Conservation (phyloP, 495 filamentous ascomycete genomes). For the Parathielavia hyrcaniae region DNA sequence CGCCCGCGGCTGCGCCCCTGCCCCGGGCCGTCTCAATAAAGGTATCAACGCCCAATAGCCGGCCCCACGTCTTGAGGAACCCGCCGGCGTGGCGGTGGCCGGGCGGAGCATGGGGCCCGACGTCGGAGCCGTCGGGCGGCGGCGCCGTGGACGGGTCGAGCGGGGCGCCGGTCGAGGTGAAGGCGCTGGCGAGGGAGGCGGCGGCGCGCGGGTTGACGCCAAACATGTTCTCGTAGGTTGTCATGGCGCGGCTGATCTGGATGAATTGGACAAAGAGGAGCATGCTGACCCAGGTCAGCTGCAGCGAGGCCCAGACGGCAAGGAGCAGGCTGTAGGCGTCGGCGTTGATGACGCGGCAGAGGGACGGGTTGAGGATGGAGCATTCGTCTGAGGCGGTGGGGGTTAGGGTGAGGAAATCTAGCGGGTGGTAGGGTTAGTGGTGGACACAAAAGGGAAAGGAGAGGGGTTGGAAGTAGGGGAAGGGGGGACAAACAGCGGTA, state of each 20-base stretch:
- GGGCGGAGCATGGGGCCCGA: conserved; percentile 22
- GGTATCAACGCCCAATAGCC: conserved; percentile 80
- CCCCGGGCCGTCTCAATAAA: conserved; percentile 77
- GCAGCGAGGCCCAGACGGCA: conserved; percentile 67
- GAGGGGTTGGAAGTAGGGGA: conserved; percentile 5
- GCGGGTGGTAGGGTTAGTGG: not conserved
- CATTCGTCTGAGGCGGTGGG: conserved; percentile 48
- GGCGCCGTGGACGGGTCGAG: conserved; percentile 47
- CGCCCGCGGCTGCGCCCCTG: conserved; percentile 42
- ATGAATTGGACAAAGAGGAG: conserved; percentile 85
- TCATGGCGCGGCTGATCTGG: conserved; percentile 84
- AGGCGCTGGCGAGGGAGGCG: conserved; percentile 66
- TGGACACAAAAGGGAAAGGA: not conserved
- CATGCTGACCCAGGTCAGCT: conserved; percentile 93
- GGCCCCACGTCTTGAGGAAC: conserved; percentile 71
- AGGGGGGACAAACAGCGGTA: conserved; percentile 36
- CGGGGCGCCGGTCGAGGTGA: conserved; percentile 72
- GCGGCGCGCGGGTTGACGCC: conserved; percentile 54
- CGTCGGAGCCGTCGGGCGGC: conserved; percentile 26
- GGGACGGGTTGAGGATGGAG: conserved; percentile 62
- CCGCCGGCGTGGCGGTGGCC: conserved; percentile 47
- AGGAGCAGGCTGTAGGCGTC: conserved; percentile 81
- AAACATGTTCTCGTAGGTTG: conserved; percentile 92
- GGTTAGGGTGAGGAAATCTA: conserved; percentile 35
- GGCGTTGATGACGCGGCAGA: conserved; percentile 68